Evolutionary conservation across 768 basidiomycete species (phyloP).

Genomic region (Suillus decipiens): DNA sequence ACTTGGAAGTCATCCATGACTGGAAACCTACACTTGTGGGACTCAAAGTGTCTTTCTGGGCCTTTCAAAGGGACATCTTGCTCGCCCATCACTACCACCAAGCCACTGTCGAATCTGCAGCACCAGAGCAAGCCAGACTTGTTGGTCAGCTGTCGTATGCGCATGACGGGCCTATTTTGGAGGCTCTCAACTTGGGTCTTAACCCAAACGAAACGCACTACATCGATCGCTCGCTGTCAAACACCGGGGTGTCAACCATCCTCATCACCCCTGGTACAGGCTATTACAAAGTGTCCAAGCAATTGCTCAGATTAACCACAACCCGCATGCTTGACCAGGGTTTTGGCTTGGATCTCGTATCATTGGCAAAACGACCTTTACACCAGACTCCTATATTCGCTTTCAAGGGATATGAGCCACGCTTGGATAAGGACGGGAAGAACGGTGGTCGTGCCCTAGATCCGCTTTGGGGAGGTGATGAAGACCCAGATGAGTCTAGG

Average conservation of each 20-base stretch:
- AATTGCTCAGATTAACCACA: constrained; percentile 86
- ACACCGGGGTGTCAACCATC: constrained; percentile 83
- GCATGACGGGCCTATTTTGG: constrained; percentile 93
- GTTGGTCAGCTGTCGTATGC: constrained; percentile 83
- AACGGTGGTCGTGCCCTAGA: constrained; percentile 53
- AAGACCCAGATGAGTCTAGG: constrained; percentile 38
- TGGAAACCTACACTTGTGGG: constrained; percentile 87
- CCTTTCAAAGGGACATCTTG: constrained; percentile 89
- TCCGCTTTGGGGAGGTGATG: constrained; percentile 76
- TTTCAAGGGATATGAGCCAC: constrained; percentile 71
- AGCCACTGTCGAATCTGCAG: constrained; percentile 50
- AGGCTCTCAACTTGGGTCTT: constrained; percentile 89
- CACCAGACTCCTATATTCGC: constrained; percentile 94
- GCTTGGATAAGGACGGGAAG: constrained; percentile 50
- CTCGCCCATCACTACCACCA: constrained; percentile 88
- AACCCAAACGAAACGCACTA: constrained; percentile 95
- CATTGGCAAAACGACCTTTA: constrained; percentile 86
- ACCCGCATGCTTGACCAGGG: constrained; percentile 94
- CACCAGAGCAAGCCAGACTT: constrained; percentile 57
- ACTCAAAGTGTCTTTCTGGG: constrained; percentile 88
- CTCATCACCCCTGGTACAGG: constrained; percentile 93
- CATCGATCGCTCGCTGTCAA: constrained; percentile 88
- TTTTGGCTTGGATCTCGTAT: constrained; percentile 84
- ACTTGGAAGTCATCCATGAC: constrained; percentile 83
- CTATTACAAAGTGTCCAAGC: constrained; percentile 90